Evolutionary conservation across 176 grass and related monocot species (phyloP).

Genomic region (Juncus inflexus): DNA sequence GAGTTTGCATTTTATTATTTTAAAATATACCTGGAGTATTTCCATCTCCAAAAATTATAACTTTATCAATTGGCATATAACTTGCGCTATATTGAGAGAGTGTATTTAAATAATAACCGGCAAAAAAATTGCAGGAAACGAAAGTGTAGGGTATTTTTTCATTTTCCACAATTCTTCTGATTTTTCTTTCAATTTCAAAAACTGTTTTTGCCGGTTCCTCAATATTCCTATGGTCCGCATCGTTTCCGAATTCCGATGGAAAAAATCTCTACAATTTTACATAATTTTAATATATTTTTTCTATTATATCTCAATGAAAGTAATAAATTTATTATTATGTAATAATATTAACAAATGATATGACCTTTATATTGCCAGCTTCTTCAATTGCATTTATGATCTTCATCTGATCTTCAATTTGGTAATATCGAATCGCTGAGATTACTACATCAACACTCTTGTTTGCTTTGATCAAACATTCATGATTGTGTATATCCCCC

Average conservation of each 20-base stretch:
- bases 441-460: slow-evolving; percentile 29
- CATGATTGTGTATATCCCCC: slow-evolving; percentile 31
- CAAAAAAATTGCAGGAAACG: slow-evolving; percentile 37
- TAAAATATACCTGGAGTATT: slow-evolving; percentile 19
- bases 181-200: slow-evolving; percentile 3
- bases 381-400: slow-evolving; percentile 31
- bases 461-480: slow-evolving; percentile 22
- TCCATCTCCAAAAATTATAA: slow-evolving; percentile 37
- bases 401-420: slow-evolving; percentile 14
- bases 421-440: slow-evolving; percentile 2
- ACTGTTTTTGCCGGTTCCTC: slow-evolving; percentile 36
- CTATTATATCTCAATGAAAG: too few relatives aligned
- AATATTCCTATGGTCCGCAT: slow-evolving; percentile 16
- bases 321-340: too few relatives aligned
- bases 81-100: background rate
- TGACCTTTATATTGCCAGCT: slow-evolving; percentile 24
- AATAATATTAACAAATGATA: too few relatives aligned
- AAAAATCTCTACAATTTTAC: slow-evolving; percentile 22
- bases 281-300: too few relatives aligned
- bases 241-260: slow-evolving; percentile 34
- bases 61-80: background rate
- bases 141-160: slow-evolving; percentile 40
- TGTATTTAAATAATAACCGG: slow-evolving; percentile 10
- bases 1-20: too few relatives aligned
- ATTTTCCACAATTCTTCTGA: slow-evolving; percentile 15